Evolutionary conservation across 2,329 filamentous ascomycete genomes (phyloP), one percentile per base, ranked within the genome.

Genomic region (Monosporascus sp.): DNA sequence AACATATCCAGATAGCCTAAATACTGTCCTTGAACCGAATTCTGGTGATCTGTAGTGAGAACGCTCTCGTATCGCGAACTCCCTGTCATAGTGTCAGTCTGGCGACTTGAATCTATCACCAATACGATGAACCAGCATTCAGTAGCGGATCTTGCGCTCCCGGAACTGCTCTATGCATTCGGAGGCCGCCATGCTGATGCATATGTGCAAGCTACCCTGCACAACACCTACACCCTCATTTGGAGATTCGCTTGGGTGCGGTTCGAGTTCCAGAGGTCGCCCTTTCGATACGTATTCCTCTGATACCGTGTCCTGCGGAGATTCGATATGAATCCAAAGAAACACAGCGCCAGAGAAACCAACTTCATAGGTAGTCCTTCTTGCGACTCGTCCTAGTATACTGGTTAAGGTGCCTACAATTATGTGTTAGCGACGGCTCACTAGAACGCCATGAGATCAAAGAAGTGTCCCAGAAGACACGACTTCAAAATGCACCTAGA

Each of bases 351-450:
- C 24, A 20, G 35, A 37, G 14, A 18, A 8, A 47, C 24, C 22
- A 47, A 15, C 20, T 38, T 84, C 73, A 97, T 51, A 97, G 79
- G 67, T 96, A 96, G 66, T 96, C 90, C 84, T 97, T 97, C 83
- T 97, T 97, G 73, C 85, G 85, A 63, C 88, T 87, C 15, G 93
- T 97, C 61, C 94, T 81, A 8, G 93, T 99, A 71, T 96, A 99
- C 68, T 97, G 93, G 56, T 90, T 95, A 58, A 99, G 78, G 58
- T 94, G 88, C 94, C 43, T 46, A 27, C n/a, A 46, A 6, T 46
- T 24, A 4, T 27, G 39, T 27, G 39, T 27, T 25, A 46, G 43
- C 24, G 20, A 27, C 7, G 9, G 9, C 14, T 7, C n/a, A 24
- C 43, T 46, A 14, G 5, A 46, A 41, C 38, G 5, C 11, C 18